A percentile compares a stretch with the other conserved stretches of the same genome.
phyloP scores from a whole-genome alignment of 1,139 yeast species.

The Blastobotrys apis region DNA sequence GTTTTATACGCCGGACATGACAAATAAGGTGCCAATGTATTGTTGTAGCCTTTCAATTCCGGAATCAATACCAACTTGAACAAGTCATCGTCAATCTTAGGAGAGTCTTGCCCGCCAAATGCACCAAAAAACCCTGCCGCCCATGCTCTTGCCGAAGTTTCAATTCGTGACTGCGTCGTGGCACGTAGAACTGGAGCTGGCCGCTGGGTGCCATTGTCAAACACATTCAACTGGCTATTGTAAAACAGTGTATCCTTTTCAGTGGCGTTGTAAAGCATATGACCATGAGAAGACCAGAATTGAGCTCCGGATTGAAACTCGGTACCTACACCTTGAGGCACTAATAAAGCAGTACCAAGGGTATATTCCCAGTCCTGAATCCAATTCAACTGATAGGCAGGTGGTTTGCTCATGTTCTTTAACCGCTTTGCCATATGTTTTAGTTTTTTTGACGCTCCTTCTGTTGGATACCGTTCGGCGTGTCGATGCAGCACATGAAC shows the following conservation, averaged over 20 bases:
- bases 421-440: constrained; percentile 31
- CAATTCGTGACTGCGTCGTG: constrained; percentile 40
- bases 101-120: constrained; percentile 33
- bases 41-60: constrained; percentile 38
- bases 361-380: constrained; percentile 35
- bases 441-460: constrained; percentile 30
- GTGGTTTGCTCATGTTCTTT: constrained; percentile 26
- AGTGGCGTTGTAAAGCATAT: constrained; percentile 34
- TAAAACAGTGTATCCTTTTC: constrained; percentile 24
- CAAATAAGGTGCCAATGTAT: constrained; percentile 41
- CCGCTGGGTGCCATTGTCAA: constrained; percentile 33
- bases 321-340: constrained; percentile 39
- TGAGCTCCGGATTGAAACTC: constrained; percentile 38
- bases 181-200: constrained; percentile 38
- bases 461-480: constrained; percentile 41
- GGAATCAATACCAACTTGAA: constrained; percentile 35
- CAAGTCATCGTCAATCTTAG: constrained; percentile 28
- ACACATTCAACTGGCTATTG: constrained; percentile 28
- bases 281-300: constrained; percentile 43
- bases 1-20: constrained; percentile 32
- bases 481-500: constrained; percentile 43
- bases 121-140: constrained; percentile 44
- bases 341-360: constrained; percentile 36
- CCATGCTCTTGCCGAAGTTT: constrained; percentile 42
- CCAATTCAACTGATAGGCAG: constrained; percentile 31